Evolutionary conservation across 2,329 filamentous ascomycete species (phyloP), one percentile per base, ranked within the genome.

Genomic region (Aspergillus brasiliensis): DNA sequence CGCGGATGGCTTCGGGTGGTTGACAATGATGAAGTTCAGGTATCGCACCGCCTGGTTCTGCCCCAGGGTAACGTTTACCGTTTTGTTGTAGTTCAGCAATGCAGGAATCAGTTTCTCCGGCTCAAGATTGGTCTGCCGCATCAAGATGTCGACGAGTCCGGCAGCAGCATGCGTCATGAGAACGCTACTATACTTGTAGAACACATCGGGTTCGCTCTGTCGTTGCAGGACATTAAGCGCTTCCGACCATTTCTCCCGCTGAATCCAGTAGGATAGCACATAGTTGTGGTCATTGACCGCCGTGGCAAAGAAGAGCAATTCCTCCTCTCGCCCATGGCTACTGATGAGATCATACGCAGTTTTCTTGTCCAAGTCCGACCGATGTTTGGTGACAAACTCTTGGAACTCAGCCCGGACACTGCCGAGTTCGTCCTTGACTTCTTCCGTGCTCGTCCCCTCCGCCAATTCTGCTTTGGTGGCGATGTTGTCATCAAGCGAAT

Each of bases 131-230:
- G 87, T 83, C 72, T 98, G 94, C 37, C 95, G 87, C 91, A 96
- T 97, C 71, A 99, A 80, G 34, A 99, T 92, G 67, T 99, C 94
- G n/a, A 98, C 90, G 23, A 96, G 82, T 55, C 96, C 93, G 5
- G 89, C 85, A 0, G 94, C 87, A 3, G 88, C 88, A 72, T 97
- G 91, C 15, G 88, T 89, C 90, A 99, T 97, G 51, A 99, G 84
- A n/a, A 98, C 93, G 70, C 90, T 97, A 80, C 92, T 95, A 75
- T 98, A 97, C 64, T 91, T 90, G 81, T 98, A 98, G 78, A 98
- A 99, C 48, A 96, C 91, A 53, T 96, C 92, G 0, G 91, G 86
- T 53, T 96, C 91, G 5, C 89, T 96, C 77, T 99, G 95, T 75
- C 91, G 92, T 79, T 97, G 96, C 55, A 99, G 82, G 42, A 98